Base-by-base conservation (phyloP, 192 early-diverging fungal genomes). In the Podila minutissima region DNA sequence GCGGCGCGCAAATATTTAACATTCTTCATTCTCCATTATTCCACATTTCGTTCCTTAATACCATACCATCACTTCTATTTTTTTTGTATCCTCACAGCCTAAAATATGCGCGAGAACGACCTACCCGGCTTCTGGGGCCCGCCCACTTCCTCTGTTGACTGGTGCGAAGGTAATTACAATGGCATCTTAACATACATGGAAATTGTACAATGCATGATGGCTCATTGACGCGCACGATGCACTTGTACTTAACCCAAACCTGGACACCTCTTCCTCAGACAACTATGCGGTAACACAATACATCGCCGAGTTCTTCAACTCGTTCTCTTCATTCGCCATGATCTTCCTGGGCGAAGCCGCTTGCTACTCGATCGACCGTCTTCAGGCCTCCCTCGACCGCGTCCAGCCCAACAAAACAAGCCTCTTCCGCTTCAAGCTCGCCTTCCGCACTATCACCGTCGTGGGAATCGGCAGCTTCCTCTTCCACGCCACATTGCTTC, bases 381-480 rank as follows among this genome's bases (percentile, higher is more conserved):
- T 79, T 12, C 64, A 79, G 53, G 12, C 75, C 9, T 64, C 59
- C n/a, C 71, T 79, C 58, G 49, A 55, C 2, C 24, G 31, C 41
- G 66, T 28, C 57, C 53, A 55, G n/a, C 22, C 53, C 5, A 55
- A 55, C n/a, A n/a, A 26, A 31, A 33, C 71, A 32, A 62, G 87
- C 73, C 59, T 57, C 10, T 75, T 79, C 33, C 82, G 88, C 26
- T 88, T 88, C 64, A 88, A 84, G 58, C 49, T 90, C 19, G 85
- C 88, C 10, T 90, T 88, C 57, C 82, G 86, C 6, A 84, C 89
- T 4, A 87, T 95, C 55, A 86, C 90, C 19, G 81, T 93, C 0
- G 89, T 95, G n/a, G 94, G 94, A 12, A 76, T 93, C 26, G 94
- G 94, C 22, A 91, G 90, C 61, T 92, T 91, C 66, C 83, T 92